Conservation (phyloP, 345 rosid genomes). For the Ceriops decandra region DNA sequence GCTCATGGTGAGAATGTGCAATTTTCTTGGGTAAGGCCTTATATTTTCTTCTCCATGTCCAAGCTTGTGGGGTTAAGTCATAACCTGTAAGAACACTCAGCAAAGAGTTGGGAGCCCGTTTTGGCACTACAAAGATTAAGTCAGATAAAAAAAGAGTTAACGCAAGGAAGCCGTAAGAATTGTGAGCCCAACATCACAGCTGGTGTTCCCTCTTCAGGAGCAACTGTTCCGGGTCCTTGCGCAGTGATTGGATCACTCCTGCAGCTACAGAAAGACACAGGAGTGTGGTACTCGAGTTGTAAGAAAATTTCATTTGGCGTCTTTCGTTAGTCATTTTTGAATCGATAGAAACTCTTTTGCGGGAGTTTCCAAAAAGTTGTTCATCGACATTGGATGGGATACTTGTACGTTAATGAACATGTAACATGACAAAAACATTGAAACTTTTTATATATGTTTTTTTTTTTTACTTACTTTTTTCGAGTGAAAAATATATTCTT, state of each 20-base stretch:
- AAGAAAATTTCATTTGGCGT: not conserved
- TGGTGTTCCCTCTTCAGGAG: too few relatives aligned
- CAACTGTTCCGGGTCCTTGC: not conserved
- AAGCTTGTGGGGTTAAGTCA: constrained; percentile 12
- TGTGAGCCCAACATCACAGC: too few relatives aligned
- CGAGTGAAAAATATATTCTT: too few relatives aligned
- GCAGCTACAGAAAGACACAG: not conserved
- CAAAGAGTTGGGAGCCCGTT: constrained; percentile 12
- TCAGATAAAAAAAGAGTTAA: not conserved
- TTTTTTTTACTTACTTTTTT: not conserved
- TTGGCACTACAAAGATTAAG: too few relatives aligned
- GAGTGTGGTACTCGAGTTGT: not conserved
- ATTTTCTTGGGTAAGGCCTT: constrained; percentile 57
- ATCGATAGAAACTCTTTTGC: too few relatives aligned
- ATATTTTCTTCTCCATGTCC: constrained; percentile 20
- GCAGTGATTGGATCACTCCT: not conserved
- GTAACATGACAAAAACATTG: too few relatives aligned
- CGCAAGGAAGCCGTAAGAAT: constrained; percentile 10
- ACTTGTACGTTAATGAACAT: too few relatives aligned
- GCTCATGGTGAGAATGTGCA: constrained; percentile 31
- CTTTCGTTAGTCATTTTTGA: too few relatives aligned
- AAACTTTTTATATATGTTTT: too few relatives aligned
- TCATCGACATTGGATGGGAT: too few relatives aligned
- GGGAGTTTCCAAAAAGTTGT: too few relatives aligned
- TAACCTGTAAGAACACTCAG: not conserved